These are phyloP conservation scores for Polyporus tsugae DNA, from an alignment of 1,284 basidiomycete genomes.

Conservation along the genomic window DNA sequence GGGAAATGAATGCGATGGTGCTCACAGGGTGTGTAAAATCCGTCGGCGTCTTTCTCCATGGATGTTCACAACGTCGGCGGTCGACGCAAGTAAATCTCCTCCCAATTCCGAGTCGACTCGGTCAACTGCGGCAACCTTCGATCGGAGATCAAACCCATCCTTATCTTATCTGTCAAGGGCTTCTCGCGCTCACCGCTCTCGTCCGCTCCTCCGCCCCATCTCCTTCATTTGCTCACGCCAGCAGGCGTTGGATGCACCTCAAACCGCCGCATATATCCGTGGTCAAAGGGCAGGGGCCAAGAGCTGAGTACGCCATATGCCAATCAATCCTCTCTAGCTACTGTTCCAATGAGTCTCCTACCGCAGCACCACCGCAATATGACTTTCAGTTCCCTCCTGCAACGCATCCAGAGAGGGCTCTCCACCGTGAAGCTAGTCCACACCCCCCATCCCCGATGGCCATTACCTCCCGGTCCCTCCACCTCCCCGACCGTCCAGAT, in stretches of 20 bases:
- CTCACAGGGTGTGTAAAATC: slow-evolving; percentile 68
- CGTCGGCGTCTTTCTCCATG: slow-evolving; percentile 78
- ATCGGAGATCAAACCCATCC: slow-evolving; percentile 29
- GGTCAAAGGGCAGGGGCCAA: neutral
- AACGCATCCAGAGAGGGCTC: slow-evolving; percentile 54
- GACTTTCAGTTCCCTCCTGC: slow-evolving; percentile 37
- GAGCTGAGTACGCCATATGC: slow-evolving; percentile 11
- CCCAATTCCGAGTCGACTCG: neutral
- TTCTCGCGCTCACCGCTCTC: neutral
- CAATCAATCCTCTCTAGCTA: slow-evolving; percentile 13
- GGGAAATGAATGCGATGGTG: slow-evolving; percentile 16
- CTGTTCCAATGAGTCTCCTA: neutral
- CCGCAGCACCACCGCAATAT: slow-evolving; percentile 12
- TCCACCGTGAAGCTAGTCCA: slow-evolving; percentile 64
- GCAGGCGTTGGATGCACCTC: neutral
- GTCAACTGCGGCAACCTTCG: slow-evolving; percentile 11
- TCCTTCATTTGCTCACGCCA: neutral
- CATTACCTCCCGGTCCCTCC: slow-evolving; percentile 40
- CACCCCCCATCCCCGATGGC: slow-evolving; percentile 64
- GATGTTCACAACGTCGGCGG: slow-evolving; percentile 8
- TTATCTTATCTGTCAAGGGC: slow-evolving; percentile 34
- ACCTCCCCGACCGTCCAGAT: slow-evolving; percentile 49
- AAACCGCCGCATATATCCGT: neutral
- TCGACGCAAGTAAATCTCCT: neutral
- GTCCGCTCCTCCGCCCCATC: neutral